phyloP scores from a whole-genome alignment of 495 filamentous ascomycete genomes.

The Terfezia claveryi region DNA sequence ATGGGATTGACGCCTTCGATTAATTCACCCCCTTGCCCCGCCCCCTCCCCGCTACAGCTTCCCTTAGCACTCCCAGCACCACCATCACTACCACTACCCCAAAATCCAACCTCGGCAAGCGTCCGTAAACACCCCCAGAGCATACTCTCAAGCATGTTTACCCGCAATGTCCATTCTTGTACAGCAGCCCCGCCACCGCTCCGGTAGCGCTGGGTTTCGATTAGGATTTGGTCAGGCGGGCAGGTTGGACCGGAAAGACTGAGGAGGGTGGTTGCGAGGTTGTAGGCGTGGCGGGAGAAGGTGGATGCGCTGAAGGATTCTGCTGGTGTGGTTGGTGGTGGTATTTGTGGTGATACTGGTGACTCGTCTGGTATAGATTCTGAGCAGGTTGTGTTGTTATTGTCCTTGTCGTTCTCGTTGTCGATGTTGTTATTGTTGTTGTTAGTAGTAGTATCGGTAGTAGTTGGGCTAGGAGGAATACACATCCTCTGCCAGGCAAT shows the following conservation, averaged over 20 bases:
- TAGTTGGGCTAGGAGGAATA: slow-evolving; percentile 8
- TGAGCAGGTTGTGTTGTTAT: slow-evolving; percentile 19
- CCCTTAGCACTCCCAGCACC: slow-evolving; percentile 25
- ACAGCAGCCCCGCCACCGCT: slow-evolving; percentile 39
- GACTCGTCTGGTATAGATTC: not conserved
- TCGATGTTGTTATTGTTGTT: not conserved
- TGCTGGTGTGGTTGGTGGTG: not conserved
- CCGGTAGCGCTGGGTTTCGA: slow-evolving; percentile 79
- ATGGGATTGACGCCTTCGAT: slow-evolving; percentile 1
- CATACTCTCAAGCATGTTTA: slow-evolving; percentile 81
- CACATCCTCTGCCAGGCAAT: slow-evolving; percentile 23
- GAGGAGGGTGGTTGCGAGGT: slow-evolving; percentile 32
- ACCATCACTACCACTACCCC: slow-evolving; percentile 21
- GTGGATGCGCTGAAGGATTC: slow-evolving; percentile 33
- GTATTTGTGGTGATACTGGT: not conserved
- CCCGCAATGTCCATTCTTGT: slow-evolving; percentile 73
- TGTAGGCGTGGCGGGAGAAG: slow-evolving; percentile 40
- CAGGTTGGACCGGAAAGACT: slow-evolving; percentile 20
- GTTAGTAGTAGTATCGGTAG: not conserved
- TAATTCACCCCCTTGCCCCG: slow-evolving; percentile 18
- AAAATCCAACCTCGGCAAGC: slow-evolving; percentile 19
- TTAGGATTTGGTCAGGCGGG: slow-evolving; percentile 50
- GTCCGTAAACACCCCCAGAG: slow-evolving; percentile 54
- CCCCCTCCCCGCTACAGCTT: slow-evolving; percentile 3
- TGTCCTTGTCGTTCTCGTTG: slow-evolving; percentile 15